Evolutionary conservation across 352 stramenopile species (phyloP), one percentile per base, ranked within the genome.

Genomic region (Phytopythium vexans): DNA sequence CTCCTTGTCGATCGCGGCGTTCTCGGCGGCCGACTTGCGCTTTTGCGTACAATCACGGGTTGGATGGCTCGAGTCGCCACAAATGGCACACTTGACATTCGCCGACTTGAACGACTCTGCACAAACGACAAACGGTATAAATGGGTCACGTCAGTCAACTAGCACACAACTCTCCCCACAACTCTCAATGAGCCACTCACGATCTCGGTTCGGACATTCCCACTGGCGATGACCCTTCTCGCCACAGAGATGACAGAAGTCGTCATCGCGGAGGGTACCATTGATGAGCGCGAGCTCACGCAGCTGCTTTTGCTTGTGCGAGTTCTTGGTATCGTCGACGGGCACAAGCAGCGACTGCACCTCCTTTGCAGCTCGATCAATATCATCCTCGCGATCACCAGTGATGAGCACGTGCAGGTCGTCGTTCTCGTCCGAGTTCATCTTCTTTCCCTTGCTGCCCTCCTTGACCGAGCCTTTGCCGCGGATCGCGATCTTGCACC

Each of bases 281-380:
- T 99, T 99, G 77, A 99, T 97, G 38, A 99, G 75, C 36, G 98
- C 98, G 48, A 99, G 82, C 64, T 99, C 95, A 16, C 95, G 77
- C 52, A 99, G 72, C 67, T 99, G 98, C 60, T 97, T 96, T 64
- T 99, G 96, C 68, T 99, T 99, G 82, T 99, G 97, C 16, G 97
- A 88, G 54, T 98, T 97, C 49, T 89, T 85, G 41, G 66, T 93
- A 58, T 96, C 88, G 54, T 97, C 88, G 14, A 97, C 70, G 0
- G 95, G 95, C n/a, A 96, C 86, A 31, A 98, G 69, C 50, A 98
- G 71, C 39, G 74, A 71, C 53, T 94, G 75, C 31, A 98, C 85
- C 60, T 97, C 89, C 44, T 95, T 92, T 1, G 79, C 87, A 3
- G 91, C 90, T 31, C 69, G 72, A 3, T 94, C 86, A 3, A 98